Conservation (phyloP, 306 rosid genomes). For the Crotalaria pallida region DNA sequence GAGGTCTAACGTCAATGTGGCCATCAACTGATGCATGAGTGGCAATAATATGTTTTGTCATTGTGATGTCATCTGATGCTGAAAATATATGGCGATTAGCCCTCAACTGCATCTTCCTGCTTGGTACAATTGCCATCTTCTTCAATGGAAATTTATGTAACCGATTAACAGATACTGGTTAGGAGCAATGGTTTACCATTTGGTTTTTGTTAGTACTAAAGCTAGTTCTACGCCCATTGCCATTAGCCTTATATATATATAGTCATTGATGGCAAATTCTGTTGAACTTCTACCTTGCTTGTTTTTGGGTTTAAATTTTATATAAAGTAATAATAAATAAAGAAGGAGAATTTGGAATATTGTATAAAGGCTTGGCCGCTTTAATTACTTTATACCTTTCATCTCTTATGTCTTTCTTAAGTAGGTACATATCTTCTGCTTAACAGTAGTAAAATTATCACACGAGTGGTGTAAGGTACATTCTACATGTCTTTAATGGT, state of each 20-base stretch:
- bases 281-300: slow-evolving; percentile 57
- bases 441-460: not conserved
- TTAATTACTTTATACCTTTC: not conserved
- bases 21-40: slow-evolving; percentile 42
- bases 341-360: slow-evolving; percentile 18
- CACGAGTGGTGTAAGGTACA: not conserved
- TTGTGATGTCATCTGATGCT: slow-evolving; percentile 33
- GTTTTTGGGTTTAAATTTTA: slow-evolving; percentile 24
- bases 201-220: not conserved
- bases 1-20: slow-evolving; percentile 32
- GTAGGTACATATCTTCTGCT: not conserved
- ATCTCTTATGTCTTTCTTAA: not conserved
- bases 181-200: not conserved
- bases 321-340: slow-evolving; percentile 14
- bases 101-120: slow-evolving; percentile 10
- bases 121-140: slow-evolving; percentile 24
- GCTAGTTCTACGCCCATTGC: not conserved
- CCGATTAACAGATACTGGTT: not conserved
- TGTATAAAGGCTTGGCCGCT: slow-evolving; percentile 16
- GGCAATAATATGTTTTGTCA: slow-evolving; percentile 36
- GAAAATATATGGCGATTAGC: slow-evolving; percentile 31
- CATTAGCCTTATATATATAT: slow-evolving; percentile 14
- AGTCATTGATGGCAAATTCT: not conserved
- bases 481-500: not conserved
- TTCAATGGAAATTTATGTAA: not conserved